Base-by-base conservation (phyloP, 257 asterid genomes). In the Linaria vulgaris region DNA sequence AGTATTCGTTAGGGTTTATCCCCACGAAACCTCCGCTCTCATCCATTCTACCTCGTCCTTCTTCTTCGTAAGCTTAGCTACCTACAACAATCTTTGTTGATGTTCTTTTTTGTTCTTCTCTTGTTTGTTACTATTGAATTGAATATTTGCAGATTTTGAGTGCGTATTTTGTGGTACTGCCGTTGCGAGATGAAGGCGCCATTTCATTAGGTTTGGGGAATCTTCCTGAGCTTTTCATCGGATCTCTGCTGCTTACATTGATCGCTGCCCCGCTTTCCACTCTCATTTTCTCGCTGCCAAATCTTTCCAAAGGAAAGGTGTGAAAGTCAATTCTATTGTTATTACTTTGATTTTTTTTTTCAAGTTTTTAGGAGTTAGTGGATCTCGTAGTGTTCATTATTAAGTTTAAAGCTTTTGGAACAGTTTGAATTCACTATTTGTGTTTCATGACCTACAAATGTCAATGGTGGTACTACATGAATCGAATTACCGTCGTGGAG, bases 151-250 rank as follows among this genome's bases (percentile, higher is more conserved):
- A 94, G 99, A 81, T 90, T 67, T 79, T 94, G 80, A 85, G 99
- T 76, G 95, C 99, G 9, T 94, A 94, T 71, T 94, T 94, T 67
- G 96, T 90, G 75, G 95, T 94, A 15, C 97, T 94, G 66, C 99
- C 99, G 9, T 83, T 94, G 61, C 89, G 99, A 12, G 99, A 94
- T 72, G 99, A 94, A 79, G 99, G 99, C 12, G 99, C 99, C n/a
- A 85, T 90, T 56, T 94, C 99, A 5, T 70, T 94, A 59, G 99
- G 99, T 46, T 76, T 94, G 53, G 91, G 79, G 66, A 82, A 74
- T 74, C 83, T 94, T 5, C 99, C 97, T 0, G 80, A 84, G 21
- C 92, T 94, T 53, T 94, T 94, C 66, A 70, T 82, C 14, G 99
- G 99, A 61, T 94, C 99, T 1, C 78, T 94, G 80, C 34, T 87